phyloP scores from a whole-genome alignment of 176 grass and related monocot species.

The Zea luxurians region DNA sequence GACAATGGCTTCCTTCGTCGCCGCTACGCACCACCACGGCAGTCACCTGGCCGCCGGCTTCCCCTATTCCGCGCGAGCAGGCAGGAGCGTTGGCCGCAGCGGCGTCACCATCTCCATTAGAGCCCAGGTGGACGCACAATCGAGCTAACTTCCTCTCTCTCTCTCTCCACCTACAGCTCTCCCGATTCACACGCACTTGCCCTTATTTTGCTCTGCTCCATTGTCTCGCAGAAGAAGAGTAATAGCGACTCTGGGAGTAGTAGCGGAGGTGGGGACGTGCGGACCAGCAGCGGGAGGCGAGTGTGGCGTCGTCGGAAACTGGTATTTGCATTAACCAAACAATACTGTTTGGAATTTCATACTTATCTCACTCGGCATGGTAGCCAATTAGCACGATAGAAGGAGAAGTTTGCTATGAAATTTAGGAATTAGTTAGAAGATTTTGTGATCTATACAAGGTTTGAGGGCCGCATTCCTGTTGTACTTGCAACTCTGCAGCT shows the following conservation, averaged over 20 bases:
- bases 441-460: not conserved
- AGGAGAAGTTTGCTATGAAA: not conserved
- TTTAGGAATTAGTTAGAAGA: not conserved
- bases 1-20: conserved; percentile 39
- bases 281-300: conserved; percentile 39
- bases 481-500: too few species aligned
- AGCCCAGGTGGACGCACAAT: conserved; percentile 36
- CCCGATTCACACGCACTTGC: not conserved
- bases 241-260: conserved; percentile 23
- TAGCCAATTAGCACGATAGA: conserved; percentile 1
- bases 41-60: conserved; percentile 19
- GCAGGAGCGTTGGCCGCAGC: not conserved
- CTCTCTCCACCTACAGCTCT: not conserved
- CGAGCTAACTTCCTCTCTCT: not conserved
- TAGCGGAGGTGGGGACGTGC: conserved; percentile 28
- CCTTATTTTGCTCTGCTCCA: not conserved
- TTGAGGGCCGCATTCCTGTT: not conserved
- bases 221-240: conserved; percentile 38
- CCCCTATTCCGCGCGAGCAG: conserved; percentile 4
- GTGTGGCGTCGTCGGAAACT: conserved; percentile 70
- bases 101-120: conserved; percentile 39
- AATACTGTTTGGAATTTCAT: not conserved
- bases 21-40: conserved; percentile 19
- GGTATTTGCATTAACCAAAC: conserved; percentile 28
- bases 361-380: not conserved